Percentiles rank a stretch among this genome's conserved stretches.
Evolutionary conservation across 352 stramenopile species (phyloP).

Genomic region (Phytophthora palmivora): DNA sequence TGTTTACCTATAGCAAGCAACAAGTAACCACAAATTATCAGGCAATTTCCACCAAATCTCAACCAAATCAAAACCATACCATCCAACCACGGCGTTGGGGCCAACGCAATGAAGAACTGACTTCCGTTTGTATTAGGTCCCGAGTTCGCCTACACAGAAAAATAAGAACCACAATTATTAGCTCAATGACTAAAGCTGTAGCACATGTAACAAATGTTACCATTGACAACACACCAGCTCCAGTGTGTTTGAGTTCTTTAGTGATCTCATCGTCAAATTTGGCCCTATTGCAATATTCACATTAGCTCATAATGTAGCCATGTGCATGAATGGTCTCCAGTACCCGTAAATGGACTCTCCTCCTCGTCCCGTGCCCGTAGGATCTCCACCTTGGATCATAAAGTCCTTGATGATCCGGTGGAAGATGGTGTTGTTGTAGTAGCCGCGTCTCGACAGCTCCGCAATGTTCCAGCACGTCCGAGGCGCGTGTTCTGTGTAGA

Average conservation of each 20-base stretch:
- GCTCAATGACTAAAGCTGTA: background rate
- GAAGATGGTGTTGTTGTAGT: slow-evolving; percentile 97
- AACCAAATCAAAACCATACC: slow-evolving; percentile 45
- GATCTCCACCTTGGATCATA: slow-evolving; percentile 97
- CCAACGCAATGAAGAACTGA: slow-evolving; percentile 96
- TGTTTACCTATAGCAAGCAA: slow-evolving; percentile 81
- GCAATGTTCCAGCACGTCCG: slow-evolving; percentile 94
- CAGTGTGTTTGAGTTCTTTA: slow-evolving; percentile 94
- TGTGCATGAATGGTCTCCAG: slow-evolving; percentile 1
- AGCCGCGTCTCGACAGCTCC: slow-evolving; percentile 91
- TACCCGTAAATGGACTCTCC: slow-evolving; percentile 94
- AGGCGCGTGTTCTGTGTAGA: slow-evolving; percentile 94
- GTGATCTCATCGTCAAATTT: slow-evolving; percentile 96
- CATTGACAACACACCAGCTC: slow-evolving; percentile 92
- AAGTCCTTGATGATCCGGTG: slow-evolving; percentile 97
- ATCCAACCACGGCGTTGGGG: slow-evolving; percentile 94
- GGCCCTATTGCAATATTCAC: slow-evolving; percentile 43
- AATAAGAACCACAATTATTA: slow-evolving; percentile 3
- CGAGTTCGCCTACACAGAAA: slow-evolving; percentile 77
- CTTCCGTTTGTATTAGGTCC: slow-evolving; percentile 93
- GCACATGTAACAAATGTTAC: slow-evolving; percentile 46
- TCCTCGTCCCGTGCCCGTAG: slow-evolving; percentile 92
- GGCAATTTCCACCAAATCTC: slow-evolving; percentile 2
- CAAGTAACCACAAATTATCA: slow-evolving; percentile 10
- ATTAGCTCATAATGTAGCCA: slow-evolving; percentile 11